These are phyloP conservation scores for Phytophthora vignae DNA, from an alignment of 352 stramenopile species.

Conservation along the genomic window DNA sequence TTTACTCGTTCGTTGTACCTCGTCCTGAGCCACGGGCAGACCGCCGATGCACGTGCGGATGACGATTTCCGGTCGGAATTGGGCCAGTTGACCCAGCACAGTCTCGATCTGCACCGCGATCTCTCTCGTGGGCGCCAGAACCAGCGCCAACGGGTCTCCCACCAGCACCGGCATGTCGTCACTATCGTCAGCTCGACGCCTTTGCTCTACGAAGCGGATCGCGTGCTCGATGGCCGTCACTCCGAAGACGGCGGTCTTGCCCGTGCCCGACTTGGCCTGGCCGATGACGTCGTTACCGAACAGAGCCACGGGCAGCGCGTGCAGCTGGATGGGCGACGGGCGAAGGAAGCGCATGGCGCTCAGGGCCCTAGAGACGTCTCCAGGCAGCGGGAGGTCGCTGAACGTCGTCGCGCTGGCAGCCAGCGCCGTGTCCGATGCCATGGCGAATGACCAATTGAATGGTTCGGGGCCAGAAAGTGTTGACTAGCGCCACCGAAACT, in stretches of 20 bases:
- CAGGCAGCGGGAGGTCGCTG: conserved; percentile 65
- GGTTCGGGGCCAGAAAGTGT: conserved; percentile 3
- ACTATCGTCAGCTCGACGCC: not conserved
- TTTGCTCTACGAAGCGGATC: conserved; percentile 42
- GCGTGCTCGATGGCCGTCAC: conserved; percentile 70
- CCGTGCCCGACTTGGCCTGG: conserved; percentile 85
- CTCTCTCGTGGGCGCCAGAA: conserved; percentile 83
- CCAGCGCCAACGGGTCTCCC: conserved; percentile 51
- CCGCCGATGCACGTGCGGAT: conserved; percentile 72
- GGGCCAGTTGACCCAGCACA: conserved; percentile 64
- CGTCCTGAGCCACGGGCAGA: conserved; percentile 64
- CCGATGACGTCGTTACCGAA: conserved; percentile 85
- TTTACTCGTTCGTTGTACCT: conserved; percentile 36
- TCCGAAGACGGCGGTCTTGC: conserved; percentile 85
- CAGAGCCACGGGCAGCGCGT: conserved; percentile 72
- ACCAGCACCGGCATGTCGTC: not conserved
- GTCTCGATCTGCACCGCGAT: conserved; percentile 81
- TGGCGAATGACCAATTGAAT: conserved; percentile 2
- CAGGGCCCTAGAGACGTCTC: conserved; percentile 59
- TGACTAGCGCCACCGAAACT: conserved; percentile 26
- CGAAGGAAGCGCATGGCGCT: conserved; percentile 57
- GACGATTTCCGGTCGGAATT: conserved; percentile 44
- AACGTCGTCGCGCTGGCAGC: conserved; percentile 49
- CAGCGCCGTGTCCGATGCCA: conserved; percentile 28
- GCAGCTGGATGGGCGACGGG: conserved; percentile 78